phyloP scores from a whole-genome alignment of 2,329 filamentous ascomycete genomes.

The Cucurbitaria berberidis region DNA sequence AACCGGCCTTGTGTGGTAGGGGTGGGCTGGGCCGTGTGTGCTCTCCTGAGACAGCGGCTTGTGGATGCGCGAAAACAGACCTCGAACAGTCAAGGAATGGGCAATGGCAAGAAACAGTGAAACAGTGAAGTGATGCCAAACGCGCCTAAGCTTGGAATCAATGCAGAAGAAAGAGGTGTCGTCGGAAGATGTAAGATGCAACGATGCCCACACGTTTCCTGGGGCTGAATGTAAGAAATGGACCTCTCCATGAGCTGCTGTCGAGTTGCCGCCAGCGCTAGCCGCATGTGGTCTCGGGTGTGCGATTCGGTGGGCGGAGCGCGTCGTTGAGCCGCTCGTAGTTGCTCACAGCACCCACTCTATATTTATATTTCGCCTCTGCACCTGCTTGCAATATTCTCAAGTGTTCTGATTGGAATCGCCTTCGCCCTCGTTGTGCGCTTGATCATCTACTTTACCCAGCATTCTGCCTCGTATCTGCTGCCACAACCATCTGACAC shows the following conservation, averaged over 20 bases:
- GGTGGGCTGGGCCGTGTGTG: slow-evolving; percentile 31
- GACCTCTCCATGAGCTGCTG: slow-evolving; percentile 5
- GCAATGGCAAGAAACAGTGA: not conserved
- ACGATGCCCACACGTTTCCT: slow-evolving; percentile 8
- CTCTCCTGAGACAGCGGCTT: slow-evolving; percentile 43
- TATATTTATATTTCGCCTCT: slow-evolving; percentile 22
- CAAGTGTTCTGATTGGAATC: not conserved
- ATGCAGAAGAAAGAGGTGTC: slow-evolving; percentile 13
- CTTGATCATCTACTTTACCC: slow-evolving; percentile 1
- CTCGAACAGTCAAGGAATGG: slow-evolving; percentile 8
- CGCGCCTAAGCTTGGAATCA: slow-evolving; percentile 8
- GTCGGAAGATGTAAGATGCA: slow-evolving; percentile 22
- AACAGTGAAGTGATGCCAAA: slow-evolving; percentile 6
- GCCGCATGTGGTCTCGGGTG: slow-evolving; percentile 5
- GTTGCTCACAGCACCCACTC: slow-evolving; percentile 14
- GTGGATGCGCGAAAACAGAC: slow-evolving; percentile 19
- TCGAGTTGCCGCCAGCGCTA: slow-evolving; percentile 18
- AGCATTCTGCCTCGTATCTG: not conserved
- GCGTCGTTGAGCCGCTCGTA: slow-evolving; percentile 13
- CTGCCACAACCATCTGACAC: slow-evolving; percentile 9
- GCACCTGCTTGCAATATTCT: slow-evolving; percentile 7
- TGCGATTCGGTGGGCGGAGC: slow-evolving; percentile 8
- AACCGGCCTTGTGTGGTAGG: slow-evolving; percentile 43
- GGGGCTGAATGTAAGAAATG: slow-evolving; percentile 22
- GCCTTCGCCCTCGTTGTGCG: not conserved